Base-by-base conservation (phyloP, 257 asterid genomes). In the Solanum phureja region DNA sequence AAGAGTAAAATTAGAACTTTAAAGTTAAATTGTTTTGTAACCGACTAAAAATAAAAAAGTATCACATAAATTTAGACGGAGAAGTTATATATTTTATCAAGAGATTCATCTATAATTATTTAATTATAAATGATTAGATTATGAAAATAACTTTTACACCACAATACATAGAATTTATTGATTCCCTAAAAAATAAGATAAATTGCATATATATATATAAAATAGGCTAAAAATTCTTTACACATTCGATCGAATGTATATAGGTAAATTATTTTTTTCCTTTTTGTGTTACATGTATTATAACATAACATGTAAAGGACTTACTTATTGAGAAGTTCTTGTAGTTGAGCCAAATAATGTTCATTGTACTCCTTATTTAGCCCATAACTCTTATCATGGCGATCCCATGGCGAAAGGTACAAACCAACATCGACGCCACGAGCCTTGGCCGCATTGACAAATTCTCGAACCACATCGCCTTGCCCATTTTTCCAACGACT, bases 351-450 rank as follows among this genome's bases (percentile, higher is more conserved):
- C 93, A 97, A 58, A 79, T 97, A 97, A 86, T 94, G 95, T 75
- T 95, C 98, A 84, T 97, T 97, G 85, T 97, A 97, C 66, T 83
- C 90, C 87, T 92, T 93, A 52, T 37, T 91, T 33, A 89, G 83
- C 3, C 99, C 99, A 79, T 97, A 97, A 92, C 96, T 92, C 6
- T 38, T 88, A 83, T 97, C 98, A 88, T 97, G 99, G 4, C 97
- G 93, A 89, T 97, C 99, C 98, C 99, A 97, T 0, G 99, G 99
- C 0, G 99, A 97, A 33, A 97, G 98, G 86, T 97, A 97, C 86
- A 97, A 81, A 14, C 99, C 99, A 58, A 90, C 86, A 34, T 97
- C 98, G 2, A 97, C 88, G 16, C 94, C 94, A 1, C 95, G 94
- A 86, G 95, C 93, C 88, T 83, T 91, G 0, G 94, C 94, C 0